A percentile compares a stretch with the other conserved stretches of the same genome.
Evolutionary conservation across 306 rosid genomes (phyloP).

Genomic region (Boehmeria nivea): DNA sequence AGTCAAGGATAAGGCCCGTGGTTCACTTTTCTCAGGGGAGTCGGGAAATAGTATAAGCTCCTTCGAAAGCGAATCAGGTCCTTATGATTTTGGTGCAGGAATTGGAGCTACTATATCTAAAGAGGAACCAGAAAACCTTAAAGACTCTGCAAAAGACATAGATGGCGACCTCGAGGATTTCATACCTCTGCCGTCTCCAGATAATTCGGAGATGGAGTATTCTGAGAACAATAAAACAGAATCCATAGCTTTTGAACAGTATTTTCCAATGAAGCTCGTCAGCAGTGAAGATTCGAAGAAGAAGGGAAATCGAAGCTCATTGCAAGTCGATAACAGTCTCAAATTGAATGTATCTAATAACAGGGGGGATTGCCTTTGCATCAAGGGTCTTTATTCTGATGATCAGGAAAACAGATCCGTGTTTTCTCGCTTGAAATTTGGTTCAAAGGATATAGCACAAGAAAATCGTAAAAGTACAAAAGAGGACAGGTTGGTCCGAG

Average conservation of each 20-base stretch:
- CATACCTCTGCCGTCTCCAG: conserved; percentile 32
- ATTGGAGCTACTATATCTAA: conserved; percentile 15
- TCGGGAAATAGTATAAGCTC: background rate
- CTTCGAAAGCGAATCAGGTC: conserved; percentile 6
- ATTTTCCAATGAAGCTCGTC: background rate
- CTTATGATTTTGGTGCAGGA: background rate
- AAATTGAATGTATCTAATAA: background rate
- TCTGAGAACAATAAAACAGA: background rate
- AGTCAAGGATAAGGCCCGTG: too few species aligned
- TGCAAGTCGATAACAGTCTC: background rate
- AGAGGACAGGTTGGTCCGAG: too few species aligned
- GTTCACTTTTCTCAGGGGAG: too few species aligned
- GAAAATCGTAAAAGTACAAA: too few species aligned
- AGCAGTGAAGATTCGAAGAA: background rate
- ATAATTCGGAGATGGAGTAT: background rate
- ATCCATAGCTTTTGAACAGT: background rate
- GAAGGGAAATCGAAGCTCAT: background rate
- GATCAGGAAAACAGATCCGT: conserved; percentile 17
- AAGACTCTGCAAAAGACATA: background rate
- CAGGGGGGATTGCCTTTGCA: background rate
- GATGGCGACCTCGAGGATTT: conserved; percentile 21
- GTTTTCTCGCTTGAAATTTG: conserved; percentile 16
- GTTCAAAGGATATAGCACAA: conserved; percentile 1
- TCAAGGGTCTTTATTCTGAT: conserved; percentile 28
- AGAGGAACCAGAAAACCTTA: conserved; percentile 13